A percentile compares a stretch with the other conserved stretches of the same genome.
Conservation (phyloP, 1,284 basidiomycete species). For the Pterulicium gracile region DNA sequence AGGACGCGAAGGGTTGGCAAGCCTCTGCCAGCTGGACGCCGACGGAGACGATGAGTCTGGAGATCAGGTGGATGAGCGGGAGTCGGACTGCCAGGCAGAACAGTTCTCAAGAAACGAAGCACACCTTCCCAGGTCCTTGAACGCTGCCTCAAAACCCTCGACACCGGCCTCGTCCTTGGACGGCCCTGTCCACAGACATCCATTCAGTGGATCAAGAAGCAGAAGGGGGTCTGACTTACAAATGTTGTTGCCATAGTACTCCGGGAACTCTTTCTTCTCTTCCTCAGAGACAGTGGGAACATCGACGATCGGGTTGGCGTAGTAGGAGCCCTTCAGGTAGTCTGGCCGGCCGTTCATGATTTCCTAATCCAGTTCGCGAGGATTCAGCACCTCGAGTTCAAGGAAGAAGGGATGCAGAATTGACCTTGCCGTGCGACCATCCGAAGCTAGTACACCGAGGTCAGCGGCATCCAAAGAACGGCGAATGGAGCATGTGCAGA, state of each 20-base stretch:
- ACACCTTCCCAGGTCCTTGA: slow-evolving; percentile 73
- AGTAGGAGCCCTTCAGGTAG: slow-evolving; percentile 82
- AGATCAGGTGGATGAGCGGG: background rate
- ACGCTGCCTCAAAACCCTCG: slow-evolving; percentile 73
- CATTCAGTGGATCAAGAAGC: background rate
- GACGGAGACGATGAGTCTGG: slow-evolving; percentile 67
- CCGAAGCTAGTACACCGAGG: slow-evolving; percentile 53
- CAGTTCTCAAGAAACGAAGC: slow-evolving; percentile 9
- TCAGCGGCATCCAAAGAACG: slow-evolving; percentile 3
- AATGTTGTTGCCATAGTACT: slow-evolving; percentile 73
- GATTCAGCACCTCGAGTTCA: too few species aligned
- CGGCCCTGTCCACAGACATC: slow-evolving; percentile 50
- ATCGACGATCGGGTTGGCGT: slow-evolving; percentile 79
- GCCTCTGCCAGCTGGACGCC: slow-evolving; percentile 73
- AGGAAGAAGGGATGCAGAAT: slow-evolving; percentile 6
- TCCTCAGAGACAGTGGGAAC: slow-evolving; percentile 43
- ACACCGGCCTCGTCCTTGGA: slow-evolving; percentile 42
- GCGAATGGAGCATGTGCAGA: slow-evolving; percentile 17
- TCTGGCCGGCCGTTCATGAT: slow-evolving; percentile 94
- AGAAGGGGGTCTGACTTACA: slow-evolving; percentile 33
- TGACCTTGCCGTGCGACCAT: slow-evolving; percentile 86
- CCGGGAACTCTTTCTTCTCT: slow-evolving; percentile 48
- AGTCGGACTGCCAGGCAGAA: background rate
- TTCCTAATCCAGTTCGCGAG: slow-evolving; percentile 39
- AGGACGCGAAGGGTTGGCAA: slow-evolving; percentile 75